These are phyloP conservation scores for Yamadazyma oceani DNA, from an alignment of 1,139 yeast species.

Conservation along the genomic window DNA sequence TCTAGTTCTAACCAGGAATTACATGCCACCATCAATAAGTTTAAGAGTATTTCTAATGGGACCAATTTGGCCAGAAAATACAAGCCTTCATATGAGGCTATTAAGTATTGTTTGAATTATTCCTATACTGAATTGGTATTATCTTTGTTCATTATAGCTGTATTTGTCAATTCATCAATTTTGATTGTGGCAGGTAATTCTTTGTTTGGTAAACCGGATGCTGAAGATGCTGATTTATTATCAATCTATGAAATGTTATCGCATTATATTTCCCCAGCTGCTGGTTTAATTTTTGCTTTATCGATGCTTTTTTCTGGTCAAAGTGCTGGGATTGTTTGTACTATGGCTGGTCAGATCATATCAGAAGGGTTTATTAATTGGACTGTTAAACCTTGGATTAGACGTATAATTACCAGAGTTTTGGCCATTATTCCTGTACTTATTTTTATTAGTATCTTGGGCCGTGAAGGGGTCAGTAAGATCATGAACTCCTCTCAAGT, in stretches of 20 bases:
- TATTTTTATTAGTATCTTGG: slow-evolving; percentile 60
- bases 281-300: slow-evolving; percentile 75
- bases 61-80: slow-evolving; percentile 35
- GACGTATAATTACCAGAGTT: slow-evolving; percentile 68
- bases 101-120: slow-evolving; percentile 63
- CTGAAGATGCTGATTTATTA: slow-evolving; percentile 71
- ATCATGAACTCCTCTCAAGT: slow-evolving; percentile 78
- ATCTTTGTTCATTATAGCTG: slow-evolving; percentile 71
- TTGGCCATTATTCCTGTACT: slow-evolving; percentile 75
- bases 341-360: slow-evolving; percentile 84
- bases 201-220: slow-evolving; percentile 62
- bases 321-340: slow-evolving; percentile 80
- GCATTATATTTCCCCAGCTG: slow-evolving; percentile 61
- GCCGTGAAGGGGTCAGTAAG: slow-evolving; percentile 67
- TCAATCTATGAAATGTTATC: slow-evolving; percentile 64
- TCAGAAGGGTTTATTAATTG: slow-evolving; percentile 81
- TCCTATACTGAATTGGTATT: slow-evolving; percentile 64
- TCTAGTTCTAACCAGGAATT: slow-evolving; percentile 15
- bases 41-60: slow-evolving; percentile 39
- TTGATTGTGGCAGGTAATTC: slow-evolving; percentile 76
- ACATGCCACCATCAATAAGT: slow-evolving; percentile 28
- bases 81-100: slow-evolving; percentile 64
- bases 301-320: slow-evolving; percentile 77
- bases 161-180: slow-evolving; percentile 78
- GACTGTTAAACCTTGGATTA: slow-evolving; percentile 71